These are phyloP conservation scores for Ophiocordyceps camponoti-saundersi DNA, from an alignment of 2,329 filamentous ascomycete species.

Conservation along the genomic window DNA sequence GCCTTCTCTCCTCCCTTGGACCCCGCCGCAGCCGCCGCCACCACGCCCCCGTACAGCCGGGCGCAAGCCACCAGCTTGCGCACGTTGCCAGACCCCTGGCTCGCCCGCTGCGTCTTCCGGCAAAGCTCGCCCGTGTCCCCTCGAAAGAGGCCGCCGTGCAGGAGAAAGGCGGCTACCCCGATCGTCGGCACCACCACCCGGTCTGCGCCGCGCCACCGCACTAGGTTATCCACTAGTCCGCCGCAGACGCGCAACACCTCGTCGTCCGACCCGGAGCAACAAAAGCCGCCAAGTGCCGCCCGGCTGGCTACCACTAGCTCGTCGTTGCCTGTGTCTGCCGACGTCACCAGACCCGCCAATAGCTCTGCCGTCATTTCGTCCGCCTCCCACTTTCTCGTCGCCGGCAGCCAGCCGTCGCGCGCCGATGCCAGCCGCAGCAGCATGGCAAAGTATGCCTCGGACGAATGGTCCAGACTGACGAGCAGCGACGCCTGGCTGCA, in stretches of 20 bases:
- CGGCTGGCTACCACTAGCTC: slow-evolving; percentile 54
- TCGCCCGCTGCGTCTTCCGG: slow-evolving; percentile 55
- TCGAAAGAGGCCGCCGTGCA: slow-evolving; percentile 41
- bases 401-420: slow-evolving; percentile 14
- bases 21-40: too few relatives aligned
- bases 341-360: slow-evolving; percentile 52
- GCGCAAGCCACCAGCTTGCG: slow-evolving; percentile 67
- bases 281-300: slow-evolving; percentile 42
- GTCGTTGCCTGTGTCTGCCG: slow-evolving; percentile 64
- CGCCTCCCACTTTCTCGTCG: slow-evolving; percentile 6
- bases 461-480: slow-evolving; percentile 32
- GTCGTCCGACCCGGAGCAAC: slow-evolving; percentile 23
- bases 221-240: slow-evolving; percentile 37
- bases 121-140: slow-evolving; percentile 42
- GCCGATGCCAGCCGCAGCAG: slow-evolving; percentile 30
- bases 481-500: slow-evolving; percentile 19
- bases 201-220: slow-evolving; percentile 40
- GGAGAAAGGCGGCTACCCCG: slow-evolving; percentile 60
- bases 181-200: slow-evolving; percentile 59
- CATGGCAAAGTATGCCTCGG: slow-evolving; percentile 37
- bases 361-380: slow-evolving; percentile 32
- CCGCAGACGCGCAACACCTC: slow-evolving; percentile 27
- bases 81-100: slow-evolving; percentile 70
- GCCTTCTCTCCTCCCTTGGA: slow-evolving; percentile 1
- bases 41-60: slow-evolving; percentile 60